These are phyloP conservation scores for Emmonsiellopsis sp. DNA, from an alignment of 2,329 filamentous ascomycete genomes.

Conservation along the genomic window DNA sequence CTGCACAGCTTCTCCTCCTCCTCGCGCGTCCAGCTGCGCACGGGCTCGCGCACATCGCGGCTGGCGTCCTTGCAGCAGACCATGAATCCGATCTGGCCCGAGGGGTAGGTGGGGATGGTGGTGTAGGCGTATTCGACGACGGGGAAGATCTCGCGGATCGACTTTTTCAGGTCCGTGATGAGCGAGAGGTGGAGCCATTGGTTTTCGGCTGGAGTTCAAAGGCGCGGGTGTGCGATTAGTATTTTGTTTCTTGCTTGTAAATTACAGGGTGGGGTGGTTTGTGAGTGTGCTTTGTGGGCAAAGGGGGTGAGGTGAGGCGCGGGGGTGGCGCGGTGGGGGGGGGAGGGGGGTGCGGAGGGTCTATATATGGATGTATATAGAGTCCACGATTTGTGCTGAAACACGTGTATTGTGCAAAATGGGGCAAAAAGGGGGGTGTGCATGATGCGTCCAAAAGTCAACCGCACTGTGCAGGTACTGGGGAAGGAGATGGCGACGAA, in stretches of 20 bases:
- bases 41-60: slow-evolving; percentile 73
- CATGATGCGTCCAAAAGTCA: neutral
- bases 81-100: slow-evolving; percentile 99
- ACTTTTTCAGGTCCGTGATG: slow-evolving; percentile 91
- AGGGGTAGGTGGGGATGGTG: slow-evolving; percentile 97
- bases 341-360: slow-evolving; percentile 4
- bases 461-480: slow-evolving; percentile 33
- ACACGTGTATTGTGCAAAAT: neutral
- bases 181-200: slow-evolving; percentile 96
- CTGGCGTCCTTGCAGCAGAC: slow-evolving; percentile 92
- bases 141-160: slow-evolving; percentile 94
- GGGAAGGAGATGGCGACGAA: slow-evolving; percentile 82
- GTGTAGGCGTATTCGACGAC: slow-evolving; percentile 96
- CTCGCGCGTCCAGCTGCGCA: slow-evolving; percentile 71
- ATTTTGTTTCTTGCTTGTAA: slow-evolving; percentile 1
- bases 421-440: slow-evolving; percentile 7
- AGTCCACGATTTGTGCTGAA: neutral
- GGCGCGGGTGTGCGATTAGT: slow-evolving; percentile 9
- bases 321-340: neutral
- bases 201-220: slow-evolving; percentile 67
- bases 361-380: neutral
- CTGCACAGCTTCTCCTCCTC: slow-evolving; percentile 88
- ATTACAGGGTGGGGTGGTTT: neutral
- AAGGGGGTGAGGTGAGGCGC: neutral
- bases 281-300: neutral